Base-by-base conservation (phyloP, 2,329 filamentous ascomycete species). In the Microsporum canis region DNA sequence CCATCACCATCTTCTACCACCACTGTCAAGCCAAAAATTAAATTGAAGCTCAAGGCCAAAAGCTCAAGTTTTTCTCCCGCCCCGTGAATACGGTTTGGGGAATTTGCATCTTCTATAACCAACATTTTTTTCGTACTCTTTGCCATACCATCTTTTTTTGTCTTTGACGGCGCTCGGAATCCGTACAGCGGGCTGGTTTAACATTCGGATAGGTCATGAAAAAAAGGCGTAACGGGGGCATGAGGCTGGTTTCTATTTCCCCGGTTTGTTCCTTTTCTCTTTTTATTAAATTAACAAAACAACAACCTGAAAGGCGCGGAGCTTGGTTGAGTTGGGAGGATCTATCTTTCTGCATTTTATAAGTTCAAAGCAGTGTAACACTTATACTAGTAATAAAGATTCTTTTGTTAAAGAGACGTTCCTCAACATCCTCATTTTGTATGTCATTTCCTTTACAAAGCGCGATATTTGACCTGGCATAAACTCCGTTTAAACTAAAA, bases 1-100 rank as follows among this genome's bases (percentile, higher is more conserved):
- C 65, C 69, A 45, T 67, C 68, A 59, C 58, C 70, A 34, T 63
- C 67, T n/a, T 64, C 70, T n/a, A 68, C 65, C 12, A 51, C 47
- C 12, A 23, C 17, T 23, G 14, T n/a, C 5, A 36, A 27, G 23
- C 63, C 72, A 17, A 72, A 72, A 38, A 64, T 77, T 57, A 78
- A 77, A 64, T 65, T 78, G 17, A 78, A 77, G 66, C 65, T 76
- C 58, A 76, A 74, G 60, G 58, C 51, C 17, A 55, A 55, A 31
- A 55, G 51, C 31, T 55, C 51, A 38, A 55, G 31, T 14, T 27
- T 55, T 23, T 55, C 51, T 55, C 33, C 33, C 31, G 23, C 45
- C 8, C 45, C 27, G 56, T 60, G 27, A 49, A n/a, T 38, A 17
- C 14, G 7, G n/a, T 7, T 7, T 36, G 6, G 12, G 14, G 31